Conservation (phyloP, 1,284 basidiomycete genomes). For the Ustanciosporium gigantosporum region DNA sequence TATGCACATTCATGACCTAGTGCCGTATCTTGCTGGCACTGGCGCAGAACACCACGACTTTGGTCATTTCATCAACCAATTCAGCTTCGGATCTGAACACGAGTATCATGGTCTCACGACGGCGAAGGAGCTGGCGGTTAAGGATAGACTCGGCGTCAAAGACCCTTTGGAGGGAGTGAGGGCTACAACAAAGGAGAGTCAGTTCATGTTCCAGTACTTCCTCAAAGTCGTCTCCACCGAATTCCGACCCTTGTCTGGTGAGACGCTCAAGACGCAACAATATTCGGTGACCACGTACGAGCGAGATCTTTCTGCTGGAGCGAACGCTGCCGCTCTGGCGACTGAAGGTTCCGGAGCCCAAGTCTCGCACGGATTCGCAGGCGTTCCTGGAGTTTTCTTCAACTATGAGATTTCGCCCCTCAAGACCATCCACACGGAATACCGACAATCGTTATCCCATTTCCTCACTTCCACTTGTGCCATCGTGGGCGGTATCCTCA, state of each 20-base stretch:
- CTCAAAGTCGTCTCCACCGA: conserved; percentile 69
- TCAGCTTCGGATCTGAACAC: conserved; percentile 68
- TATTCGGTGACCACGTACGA: conserved; percentile 96
- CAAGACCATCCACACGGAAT: conserved; percentile 60
- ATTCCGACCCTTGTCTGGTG: conserved; percentile 36
- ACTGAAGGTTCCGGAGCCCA: conserved; percentile 57
- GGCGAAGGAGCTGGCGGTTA: conserved; percentile 58
- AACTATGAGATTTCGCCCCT: conserved; percentile 75
- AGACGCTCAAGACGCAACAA: conserved; percentile 74
- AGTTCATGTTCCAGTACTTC: conserved; percentile 72
- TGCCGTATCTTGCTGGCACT: conserved; percentile 75
- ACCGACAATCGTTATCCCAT: conserved; percentile 90
- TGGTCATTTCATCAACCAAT: conserved; percentile 81
- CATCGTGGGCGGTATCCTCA: conserved; percentile 94
- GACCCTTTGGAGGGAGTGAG: conserved; percentile 80
- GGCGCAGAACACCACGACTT: conserved; percentile 69
- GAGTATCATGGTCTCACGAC: conserved; percentile 36
- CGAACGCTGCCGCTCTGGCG: conserved; percentile 26
- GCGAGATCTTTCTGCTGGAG: conserved; percentile 68
- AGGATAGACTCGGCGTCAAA: conserved; percentile 74
- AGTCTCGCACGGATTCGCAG: conserved; percentile 77
- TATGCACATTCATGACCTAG: conserved; percentile 85
- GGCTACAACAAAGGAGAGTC: conserved; percentile 66
- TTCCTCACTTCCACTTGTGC: conserved; percentile 85
- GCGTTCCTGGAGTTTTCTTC: conserved; percentile 64